Conservation (phyloP, 768 basidiomycete genomes). For the Dacryopinax spathularia region DNA sequence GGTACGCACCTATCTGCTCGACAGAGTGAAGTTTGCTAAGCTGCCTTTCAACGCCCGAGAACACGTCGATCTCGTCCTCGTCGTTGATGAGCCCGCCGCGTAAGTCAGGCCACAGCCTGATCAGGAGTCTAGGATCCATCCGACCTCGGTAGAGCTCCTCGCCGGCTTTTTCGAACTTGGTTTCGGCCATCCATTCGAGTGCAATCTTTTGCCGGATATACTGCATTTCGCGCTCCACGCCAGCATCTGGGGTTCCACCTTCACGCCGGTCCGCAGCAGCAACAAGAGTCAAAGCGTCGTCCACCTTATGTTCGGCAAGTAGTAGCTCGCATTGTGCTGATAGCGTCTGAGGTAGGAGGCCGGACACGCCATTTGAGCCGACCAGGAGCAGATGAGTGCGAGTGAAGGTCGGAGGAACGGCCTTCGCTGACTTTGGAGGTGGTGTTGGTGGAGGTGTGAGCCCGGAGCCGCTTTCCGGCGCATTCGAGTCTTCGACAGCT, state of each 20-base stretch:
- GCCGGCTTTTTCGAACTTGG: slow-evolving; percentile 71
- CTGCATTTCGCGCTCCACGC: slow-evolving; percentile 37
- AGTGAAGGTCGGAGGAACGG: slow-evolving; percentile 13
- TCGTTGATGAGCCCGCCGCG: slow-evolving; percentile 40
- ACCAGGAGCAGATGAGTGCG: slow-evolving; percentile 15
- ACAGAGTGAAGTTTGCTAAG: slow-evolving; percentile 56
- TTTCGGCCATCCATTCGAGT: slow-evolving; percentile 62
- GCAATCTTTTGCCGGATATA: slow-evolving; percentile 75
- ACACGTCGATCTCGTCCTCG: slow-evolving; percentile 49
- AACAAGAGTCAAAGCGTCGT: slow-evolving; percentile 18
- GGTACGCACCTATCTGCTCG: slow-evolving; percentile 72
- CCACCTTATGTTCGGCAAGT: slow-evolving; percentile 14
- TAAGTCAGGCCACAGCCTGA: slow-evolving; percentile 69
- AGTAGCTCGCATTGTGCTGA: slow-evolving; percentile 15
- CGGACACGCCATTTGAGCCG: slow-evolving; percentile 17
- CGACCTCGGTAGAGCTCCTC: slow-evolving; percentile 63
- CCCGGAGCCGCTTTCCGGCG: slow-evolving; percentile 15
- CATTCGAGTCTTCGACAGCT: neutral
- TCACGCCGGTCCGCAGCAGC: slow-evolving; percentile 20
- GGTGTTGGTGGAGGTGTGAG: slow-evolving; percentile 22
- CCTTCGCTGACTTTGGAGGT: slow-evolving; percentile 11
- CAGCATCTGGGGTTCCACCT: slow-evolving; percentile 22
- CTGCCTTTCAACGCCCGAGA: slow-evolving; percentile 56
- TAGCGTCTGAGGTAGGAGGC: slow-evolving; percentile 16
- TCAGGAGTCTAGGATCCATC: slow-evolving; percentile 67